Conservation (phyloP, 768 basidiomycete genomes). For the Russula sp. region DNA sequence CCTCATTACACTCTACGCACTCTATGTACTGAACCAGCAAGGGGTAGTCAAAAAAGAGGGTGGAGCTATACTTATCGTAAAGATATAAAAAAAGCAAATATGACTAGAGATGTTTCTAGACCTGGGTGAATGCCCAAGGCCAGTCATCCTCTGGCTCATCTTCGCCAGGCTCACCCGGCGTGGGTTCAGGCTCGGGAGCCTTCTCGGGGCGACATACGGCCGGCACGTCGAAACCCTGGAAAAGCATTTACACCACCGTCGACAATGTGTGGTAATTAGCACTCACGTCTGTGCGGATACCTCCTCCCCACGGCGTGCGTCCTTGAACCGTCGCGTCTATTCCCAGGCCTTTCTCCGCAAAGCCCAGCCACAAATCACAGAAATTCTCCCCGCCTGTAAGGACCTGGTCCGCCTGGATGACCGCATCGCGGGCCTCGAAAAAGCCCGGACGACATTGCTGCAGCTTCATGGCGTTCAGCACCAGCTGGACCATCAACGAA, state of each 20-base stretch:
- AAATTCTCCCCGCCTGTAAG: slow-evolving; percentile 92
- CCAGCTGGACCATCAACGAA: slow-evolving; percentile 75
- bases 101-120: neutral
- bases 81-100: neutral
- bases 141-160: slow-evolving; percentile 17
- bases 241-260: slow-evolving; percentile 6
- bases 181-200: slow-evolving; percentile 28
- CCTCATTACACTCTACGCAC: slow-evolving; percentile 4
- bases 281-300: slow-evolving; percentile 62
- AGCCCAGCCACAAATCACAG: slow-evolving; percentile 83
- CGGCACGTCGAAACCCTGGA: slow-evolving; percentile 40
- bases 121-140: neutral
- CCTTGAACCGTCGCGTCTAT: slow-evolving; percentile 66
- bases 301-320: slow-evolving; percentile 90
- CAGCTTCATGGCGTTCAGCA: slow-evolving; percentile 90
- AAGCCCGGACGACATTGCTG: slow-evolving; percentile 88
- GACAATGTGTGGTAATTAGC: neutral
- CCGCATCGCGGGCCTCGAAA: slow-evolving; percentile 86
- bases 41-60: neutral
- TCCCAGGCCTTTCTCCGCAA: slow-evolving; percentile 78
- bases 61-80: neutral
- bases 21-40: neutral
- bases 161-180: slow-evolving; percentile 33
- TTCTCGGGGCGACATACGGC: slow-evolving; percentile 33
- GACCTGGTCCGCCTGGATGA: slow-evolving; percentile 84